Conservation (phyloP, 805 yeast species). For the Starmerella vaccinii region DNA sequence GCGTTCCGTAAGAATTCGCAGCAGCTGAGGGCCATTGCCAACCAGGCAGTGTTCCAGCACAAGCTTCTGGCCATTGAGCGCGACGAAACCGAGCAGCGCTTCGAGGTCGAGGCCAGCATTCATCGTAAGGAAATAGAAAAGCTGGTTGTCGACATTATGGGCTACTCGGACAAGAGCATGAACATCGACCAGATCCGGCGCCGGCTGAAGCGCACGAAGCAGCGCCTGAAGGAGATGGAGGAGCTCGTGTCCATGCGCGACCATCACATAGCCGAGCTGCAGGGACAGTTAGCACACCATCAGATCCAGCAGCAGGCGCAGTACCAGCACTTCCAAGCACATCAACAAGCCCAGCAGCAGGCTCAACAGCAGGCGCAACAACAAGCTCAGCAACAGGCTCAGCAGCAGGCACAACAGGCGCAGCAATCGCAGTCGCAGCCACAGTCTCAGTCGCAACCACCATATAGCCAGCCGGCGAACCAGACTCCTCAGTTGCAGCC, state of each 20-base stretch:
- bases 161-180: constrained; percentile 30
- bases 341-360: constrained; percentile 26
- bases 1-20: constrained; percentile 22
- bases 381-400: constrained; percentile 14
- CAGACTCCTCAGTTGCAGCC: not conserved
- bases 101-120: constrained; percentile 40
- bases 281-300: constrained; percentile 13
- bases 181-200: constrained; percentile 33
- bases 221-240: constrained; percentile 38
- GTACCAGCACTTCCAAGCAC: constrained; percentile 15
- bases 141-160: constrained; percentile 33
- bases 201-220: constrained; percentile 35
- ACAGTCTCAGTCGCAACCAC: not conserved
- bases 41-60: constrained; percentile 29
- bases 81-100: constrained; percentile 38
- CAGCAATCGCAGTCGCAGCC: constrained; percentile 7
- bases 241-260: constrained; percentile 37
- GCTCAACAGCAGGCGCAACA: constrained; percentile 1
- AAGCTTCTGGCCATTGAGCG: constrained; percentile 37
- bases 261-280: constrained; percentile 37
- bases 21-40: constrained; percentile 25
- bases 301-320: constrained; percentile 11
- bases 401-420: constrained; percentile 25
- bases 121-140: constrained; percentile 40
- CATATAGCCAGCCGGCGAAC: not conserved